Evolutionary conservation across 805 yeast genomes (phyloP).

Genomic region (Naumovozyma dairenensis): DNA sequence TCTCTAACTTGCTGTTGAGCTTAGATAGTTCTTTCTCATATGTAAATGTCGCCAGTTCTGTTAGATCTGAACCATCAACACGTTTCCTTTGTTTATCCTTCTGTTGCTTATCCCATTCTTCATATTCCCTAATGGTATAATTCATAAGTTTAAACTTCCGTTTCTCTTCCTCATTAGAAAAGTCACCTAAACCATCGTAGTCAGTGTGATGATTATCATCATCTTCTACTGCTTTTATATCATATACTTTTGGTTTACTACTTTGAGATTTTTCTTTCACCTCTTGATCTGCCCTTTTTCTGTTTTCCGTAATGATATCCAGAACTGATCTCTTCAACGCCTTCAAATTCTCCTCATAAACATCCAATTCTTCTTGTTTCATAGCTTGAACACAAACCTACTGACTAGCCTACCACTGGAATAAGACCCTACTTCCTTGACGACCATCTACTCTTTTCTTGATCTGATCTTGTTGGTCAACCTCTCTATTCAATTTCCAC

Average conservation of each 20-base stretch:
- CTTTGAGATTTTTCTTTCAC: conserved; percentile 4
- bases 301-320: conserved; percentile 13
- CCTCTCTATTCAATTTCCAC: too few species aligned
- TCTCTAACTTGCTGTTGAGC: neutral
- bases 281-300: conserved; percentile 15
- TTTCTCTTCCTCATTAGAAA: conserved; percentile 2
- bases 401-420: too few species aligned
- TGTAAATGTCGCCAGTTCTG: conserved; percentile 21
- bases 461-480: too few species aligned
- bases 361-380: too few species aligned
- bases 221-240: conserved; percentile 10
- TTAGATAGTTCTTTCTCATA: conserved; percentile 21
- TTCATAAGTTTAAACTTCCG: conserved; percentile 9
- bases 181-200: neutral
- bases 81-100: conserved; percentile 5
- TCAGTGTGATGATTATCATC: conserved; percentile 4
- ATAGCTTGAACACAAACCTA: too few species aligned
- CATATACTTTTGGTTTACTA: conserved; percentile 20
- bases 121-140: conserved; percentile 20
- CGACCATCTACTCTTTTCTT: too few species aligned
- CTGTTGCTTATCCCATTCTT: conserved; percentile 14
- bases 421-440: too few species aligned
- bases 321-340: conserved; percentile 12
- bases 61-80: conserved; percentile 5
- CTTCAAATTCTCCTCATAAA: conserved; percentile 7